Evolutionary conservation across 2,329 filamentous ascomycete species (phyloP).

Genomic region (Whalleya microplaca): DNA sequence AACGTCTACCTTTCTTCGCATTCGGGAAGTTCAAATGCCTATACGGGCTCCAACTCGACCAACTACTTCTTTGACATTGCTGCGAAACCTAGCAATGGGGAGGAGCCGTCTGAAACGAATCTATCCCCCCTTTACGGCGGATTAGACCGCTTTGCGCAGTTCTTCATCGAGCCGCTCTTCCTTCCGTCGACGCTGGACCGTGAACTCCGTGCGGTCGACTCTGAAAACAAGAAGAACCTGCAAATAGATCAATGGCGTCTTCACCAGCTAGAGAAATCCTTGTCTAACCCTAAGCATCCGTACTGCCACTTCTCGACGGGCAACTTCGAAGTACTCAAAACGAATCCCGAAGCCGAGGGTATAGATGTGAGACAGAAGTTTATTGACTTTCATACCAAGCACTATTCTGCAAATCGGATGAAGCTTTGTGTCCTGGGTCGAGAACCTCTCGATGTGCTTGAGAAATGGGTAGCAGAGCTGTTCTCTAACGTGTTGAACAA

Average conservation of each 20-base stretch:
- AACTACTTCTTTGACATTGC: conserved; percentile 98
- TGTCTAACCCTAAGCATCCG: conserved; percentile 86
- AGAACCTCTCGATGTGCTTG: conserved; percentile 79
- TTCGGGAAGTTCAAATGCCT: conserved; percentile 92
- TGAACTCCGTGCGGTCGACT: conserved; percentile 87
- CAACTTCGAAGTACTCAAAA: conserved; percentile 84
- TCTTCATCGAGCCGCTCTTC: conserved; percentile 89
- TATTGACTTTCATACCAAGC: conserved; percentile 85
- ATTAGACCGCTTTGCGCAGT: conserved; percentile 89
- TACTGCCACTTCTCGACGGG: conserved; percentile 92
- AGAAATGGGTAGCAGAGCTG: conserved; percentile 81
- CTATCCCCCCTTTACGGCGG: conserved; percentile 73
- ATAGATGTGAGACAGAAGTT: conserved; percentile 89
- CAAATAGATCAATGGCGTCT: conserved; percentile 89
- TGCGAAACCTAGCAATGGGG: conserved; percentile 70
- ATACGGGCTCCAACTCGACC: conserved; percentile 89
- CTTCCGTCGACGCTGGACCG: conserved; percentile 82
- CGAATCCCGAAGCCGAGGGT: conserved; percentile 75
- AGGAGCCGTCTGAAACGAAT: conserved; percentile 58
- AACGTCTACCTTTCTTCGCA: conserved; percentile 88
- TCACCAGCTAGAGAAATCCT: conserved; percentile 83
- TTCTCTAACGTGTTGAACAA: conserved; percentile 85
- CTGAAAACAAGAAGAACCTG: conserved; percentile 96
- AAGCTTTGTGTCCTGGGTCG: conserved; percentile 86
- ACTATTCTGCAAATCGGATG: conserved; percentile 94